A percentile compares a stretch with the other conserved stretches of the same genome.
phyloP scores from a whole-genome alignment of 148 eudicot genomes.

The Heliamphora exappendiculata region DNA sequence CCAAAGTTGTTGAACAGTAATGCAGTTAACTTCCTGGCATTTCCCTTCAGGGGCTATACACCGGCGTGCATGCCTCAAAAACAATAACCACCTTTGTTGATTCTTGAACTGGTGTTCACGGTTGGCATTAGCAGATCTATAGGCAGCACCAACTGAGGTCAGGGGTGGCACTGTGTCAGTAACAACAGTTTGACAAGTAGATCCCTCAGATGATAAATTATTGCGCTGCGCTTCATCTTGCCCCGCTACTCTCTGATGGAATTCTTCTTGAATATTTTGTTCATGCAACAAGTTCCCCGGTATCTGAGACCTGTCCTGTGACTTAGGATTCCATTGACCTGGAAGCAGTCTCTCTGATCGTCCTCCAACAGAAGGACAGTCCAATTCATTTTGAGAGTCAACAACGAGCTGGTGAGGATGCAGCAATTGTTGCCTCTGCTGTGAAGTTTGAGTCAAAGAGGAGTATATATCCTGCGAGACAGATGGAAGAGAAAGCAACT shows the following conservation, averaged over 20 bases:
- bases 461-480: conserved; percentile 38
- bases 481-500: conserved; percentile 34
- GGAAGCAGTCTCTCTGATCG: conserved; percentile 39
- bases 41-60: conserved; percentile 64
- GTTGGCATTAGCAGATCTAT: conserved; percentile 26
- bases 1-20: conserved; percentile 46
- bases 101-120: conserved; percentile 53
- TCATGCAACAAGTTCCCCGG: conserved; percentile 38
- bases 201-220: conserved; percentile 46
- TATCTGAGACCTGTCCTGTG: conserved; percentile 36
- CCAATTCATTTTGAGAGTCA: conserved; percentile 49
- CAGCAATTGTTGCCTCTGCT: conserved; percentile 37
- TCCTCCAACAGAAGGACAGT: conserved; percentile 33
- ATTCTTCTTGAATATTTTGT: conserved; percentile 56
- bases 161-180: conserved; percentile 34
- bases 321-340: conserved; percentile 47
- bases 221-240: conserved; percentile 69
- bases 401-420: conserved; percentile 36
- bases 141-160: conserved; percentile 18
- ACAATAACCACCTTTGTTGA: conserved; percentile 77
- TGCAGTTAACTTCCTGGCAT: conserved; percentile 58
- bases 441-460: conserved; percentile 37
- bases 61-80: conserved; percentile 72
- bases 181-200: conserved; percentile 35
- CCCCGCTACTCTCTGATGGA: conserved; percentile 47